phyloP scores from a whole-genome alignment of 148 eudicot species.

The Polygonum aviculare region DNA sequence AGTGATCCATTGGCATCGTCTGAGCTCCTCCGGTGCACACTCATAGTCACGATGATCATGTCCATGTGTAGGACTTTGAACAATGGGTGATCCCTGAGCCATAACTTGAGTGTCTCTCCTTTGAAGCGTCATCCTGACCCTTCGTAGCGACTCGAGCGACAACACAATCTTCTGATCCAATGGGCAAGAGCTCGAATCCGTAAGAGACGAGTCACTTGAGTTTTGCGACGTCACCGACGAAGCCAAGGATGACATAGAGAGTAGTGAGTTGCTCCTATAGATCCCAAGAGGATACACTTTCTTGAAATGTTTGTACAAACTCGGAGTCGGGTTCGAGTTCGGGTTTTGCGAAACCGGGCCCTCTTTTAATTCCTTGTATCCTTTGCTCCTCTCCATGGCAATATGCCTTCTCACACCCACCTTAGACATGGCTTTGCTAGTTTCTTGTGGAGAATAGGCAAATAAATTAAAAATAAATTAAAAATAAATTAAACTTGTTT shows the following conservation, averaged over 20 bases:
- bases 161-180: slow-evolving; percentile 58
- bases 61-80: not conserved
- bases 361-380: slow-evolving; percentile 32
- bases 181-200: slow-evolving; percentile 39
- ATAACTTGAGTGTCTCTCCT: slow-evolving; percentile 20
- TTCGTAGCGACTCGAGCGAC: slow-evolving; percentile 51
- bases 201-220: slow-evolving; percentile 61
- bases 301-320: slow-evolving; percentile 59
- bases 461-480: not conserved
- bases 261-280: slow-evolving; percentile 51
- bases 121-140: slow-evolving; percentile 19
- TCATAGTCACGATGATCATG: not conserved
- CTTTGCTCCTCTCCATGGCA: slow-evolving; percentile 42
- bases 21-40: slow-evolving; percentile 10
- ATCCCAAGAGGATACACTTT: slow-evolving; percentile 70
- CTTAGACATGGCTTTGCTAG: slow-evolving; percentile 38
- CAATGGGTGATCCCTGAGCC: not conserved
- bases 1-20: slow-evolving; percentile 94
- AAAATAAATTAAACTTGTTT: not conserved
- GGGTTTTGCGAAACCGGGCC: slow-evolving; percentile 21
- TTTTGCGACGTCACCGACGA: slow-evolving; percentile 50
- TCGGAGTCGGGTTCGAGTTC: slow-evolving; percentile 18
- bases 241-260: slow-evolving; percentile 68
- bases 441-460: not conserved
- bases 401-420: slow-evolving; percentile 40